phyloP scores from a whole-genome alignment of 2,329 filamentous ascomycete species.

The Neonectria magnoliae region DNA sequence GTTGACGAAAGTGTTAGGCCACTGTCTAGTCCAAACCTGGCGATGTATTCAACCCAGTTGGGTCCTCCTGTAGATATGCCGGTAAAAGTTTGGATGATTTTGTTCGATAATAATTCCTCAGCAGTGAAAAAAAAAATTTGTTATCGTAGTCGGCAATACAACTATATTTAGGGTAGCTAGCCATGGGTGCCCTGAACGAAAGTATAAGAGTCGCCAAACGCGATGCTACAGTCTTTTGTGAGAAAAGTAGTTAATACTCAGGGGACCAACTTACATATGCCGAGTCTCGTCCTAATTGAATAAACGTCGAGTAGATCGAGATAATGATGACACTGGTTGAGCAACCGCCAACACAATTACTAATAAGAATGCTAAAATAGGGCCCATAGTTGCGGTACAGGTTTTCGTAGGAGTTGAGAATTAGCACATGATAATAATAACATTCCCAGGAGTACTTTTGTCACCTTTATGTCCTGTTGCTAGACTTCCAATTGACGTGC shows the following conservation, averaged over 20 bases:
- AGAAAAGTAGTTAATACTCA: neutral
- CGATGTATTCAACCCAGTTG: conserved; percentile 18
- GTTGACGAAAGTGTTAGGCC: conserved; percentile 14
- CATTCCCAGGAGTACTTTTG: neutral
- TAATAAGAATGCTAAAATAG: neutral
- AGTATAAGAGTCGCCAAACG: conserved; percentile 24
- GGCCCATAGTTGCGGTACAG: neutral
- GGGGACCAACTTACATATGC: neutral
- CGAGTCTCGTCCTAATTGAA: neutral
- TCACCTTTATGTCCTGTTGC: neutral
- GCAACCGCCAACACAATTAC: neutral
- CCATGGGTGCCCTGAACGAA: conserved; percentile 16
- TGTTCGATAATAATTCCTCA: conserved; percentile 6
- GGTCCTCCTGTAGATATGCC: conserved; percentile 18
- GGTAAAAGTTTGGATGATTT: conserved; percentile 18
- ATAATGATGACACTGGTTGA: neutral
- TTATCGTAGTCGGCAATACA: conserved; percentile 22
- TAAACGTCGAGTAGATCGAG: neutral
- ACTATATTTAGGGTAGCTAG: conserved; percentile 17
- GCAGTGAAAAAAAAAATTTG: conserved; percentile 20
- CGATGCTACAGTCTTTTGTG: neutral
- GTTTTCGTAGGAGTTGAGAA: too few relatives aligned
- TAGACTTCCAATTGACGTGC: too few relatives aligned
- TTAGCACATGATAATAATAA: neutral
- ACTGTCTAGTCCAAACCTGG: conserved; percentile 8